Conservation (phyloP, 179 eudicot genomes). For the Drosera spatulata region DNA sequence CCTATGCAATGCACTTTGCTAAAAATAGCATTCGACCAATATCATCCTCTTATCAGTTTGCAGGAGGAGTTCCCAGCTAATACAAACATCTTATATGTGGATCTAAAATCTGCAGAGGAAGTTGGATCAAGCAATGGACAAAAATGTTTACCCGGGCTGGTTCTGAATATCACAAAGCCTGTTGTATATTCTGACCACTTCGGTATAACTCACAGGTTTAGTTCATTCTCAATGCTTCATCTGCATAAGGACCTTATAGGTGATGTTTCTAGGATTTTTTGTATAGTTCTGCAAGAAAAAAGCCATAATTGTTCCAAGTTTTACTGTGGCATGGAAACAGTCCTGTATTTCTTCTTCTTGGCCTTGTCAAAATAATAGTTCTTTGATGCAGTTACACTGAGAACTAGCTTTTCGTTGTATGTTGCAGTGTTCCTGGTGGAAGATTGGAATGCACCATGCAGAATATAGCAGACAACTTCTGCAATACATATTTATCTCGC, state of each 20-base stretch:
- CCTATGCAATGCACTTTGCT: background rate
- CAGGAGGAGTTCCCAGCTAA: conserved; percentile 92
- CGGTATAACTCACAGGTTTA: conserved; percentile 74
- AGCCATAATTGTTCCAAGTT: no score
- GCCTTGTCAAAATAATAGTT: background rate
- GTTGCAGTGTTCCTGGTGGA: conserved; percentile 76
- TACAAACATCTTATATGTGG: conserved; percentile 91
- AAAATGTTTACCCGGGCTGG: conserved; percentile 89
- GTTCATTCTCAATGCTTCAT: background rate
- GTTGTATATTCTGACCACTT: conserved; percentile 64
- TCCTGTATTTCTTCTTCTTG: no score
- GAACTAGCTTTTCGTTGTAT: conserved; percentile 13
- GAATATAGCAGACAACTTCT: conserved; percentile 83
- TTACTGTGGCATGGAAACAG: no score
- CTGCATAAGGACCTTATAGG: background rate
- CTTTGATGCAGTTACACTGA: conserved; percentile 1
- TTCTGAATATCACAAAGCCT: conserved; percentile 76
- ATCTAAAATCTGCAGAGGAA: conserved; percentile 78
- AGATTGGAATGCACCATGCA: conserved; percentile 99
- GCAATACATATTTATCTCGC: conserved; percentile 52
- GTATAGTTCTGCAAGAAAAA: no score
- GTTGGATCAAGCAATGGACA: conserved; percentile 59
- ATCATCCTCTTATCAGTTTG: conserved; percentile 37
- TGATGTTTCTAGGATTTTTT: background rate
- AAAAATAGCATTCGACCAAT: conserved; percentile 7